Base-by-base conservation (phyloP, 2,329 filamentous ascomycete genomes). In the Hypoxylon sp. region DNA sequence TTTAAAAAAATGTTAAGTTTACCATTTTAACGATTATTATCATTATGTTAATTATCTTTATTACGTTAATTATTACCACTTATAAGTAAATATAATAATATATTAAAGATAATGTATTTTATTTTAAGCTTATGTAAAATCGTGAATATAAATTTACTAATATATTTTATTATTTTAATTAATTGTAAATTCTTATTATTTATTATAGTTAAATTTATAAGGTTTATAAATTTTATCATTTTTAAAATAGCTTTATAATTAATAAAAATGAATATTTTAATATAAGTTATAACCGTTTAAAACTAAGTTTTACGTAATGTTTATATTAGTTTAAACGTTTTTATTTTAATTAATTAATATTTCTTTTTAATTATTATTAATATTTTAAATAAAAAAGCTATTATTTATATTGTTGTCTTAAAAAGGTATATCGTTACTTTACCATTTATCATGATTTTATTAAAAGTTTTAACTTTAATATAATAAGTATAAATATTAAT, bases 81-180 rank as follows among this genome's bases (percentile, higher is more conserved):
- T 32, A 43, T 54, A 30, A 19, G 11, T 16, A 54, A 54, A 43
- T 16, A n/a, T 27, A 8, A 54, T 45, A 54, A 54, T 21, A 32
- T 32, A 23, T 54, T 45, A 12, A 32, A 32, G 7, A 54, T 54
- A 30, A 54, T 54, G 45, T 54, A 54, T 14, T 30, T n/a, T 45
- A 32, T 43, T 3, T 23, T 54, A 14, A 32, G 19, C 32, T 54
- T 54, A 54, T 54, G 30, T 45, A 54, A 54, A 54, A 54, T 54
- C 5, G 23, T 54, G 30, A 45, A 45, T 19, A 14, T 32, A 32
- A 54, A 54, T 54, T 30, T 43, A 45, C 21, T 45, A 32, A 54
- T 54, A 45, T 43, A 54, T 54, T 54, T 54, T 30, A 54, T 45
- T 21, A 32, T 23, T 30, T 54, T 19, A 30, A 54, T 54, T n/a